Evolutionary conservation across 2,329 filamentous ascomycete species (phyloP), one percentile per base, ranked within the genome.

Genomic region (Huntiella bhutanensis): DNA sequence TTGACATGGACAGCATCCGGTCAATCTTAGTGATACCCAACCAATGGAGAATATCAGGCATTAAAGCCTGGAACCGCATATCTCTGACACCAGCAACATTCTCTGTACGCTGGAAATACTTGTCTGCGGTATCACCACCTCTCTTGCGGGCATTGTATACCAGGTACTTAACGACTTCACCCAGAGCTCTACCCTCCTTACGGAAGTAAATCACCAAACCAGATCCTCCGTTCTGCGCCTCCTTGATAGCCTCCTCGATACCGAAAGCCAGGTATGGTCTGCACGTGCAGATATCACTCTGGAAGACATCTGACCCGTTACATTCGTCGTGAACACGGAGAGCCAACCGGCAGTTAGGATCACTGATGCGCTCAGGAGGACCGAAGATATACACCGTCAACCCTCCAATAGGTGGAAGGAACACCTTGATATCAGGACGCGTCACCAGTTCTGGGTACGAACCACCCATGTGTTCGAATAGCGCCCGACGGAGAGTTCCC

Each of bases 151-250:
- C 82, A 59, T 88, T 91, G 67, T 88, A 80, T 41, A 79, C 75
- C 51, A 79, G 73, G 57, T 93, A 86, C 59, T 95, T 95, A 46
- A 86, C 93, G 28, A 98, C 91, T 62, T 98, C 91, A 45, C 91
- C 91, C 5, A 96, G 68, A 34, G 88, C 91, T 54, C 91, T 75
- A 32, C 91, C 91, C 66, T 98, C 91, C 61, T 98, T 98, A 54
- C 91, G 78, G 74, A 96, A 98, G 62, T 98, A 98, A 59, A 96
- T 95, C 46, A 96, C 91, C 16, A 95, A 85, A 48, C 88, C 88
- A 55, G 81, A 88, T 41, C 88, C 88, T 45, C 88, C 88, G 48
- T 82, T 85, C 60, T 96, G 91, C 8, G 91, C 91, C 64, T 96
- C 86, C 58, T 92, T 94, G 54, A 98, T 88, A 10, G 91, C 91